phyloP scores from a whole-genome alignment of 2,329 filamentous ascomycete species.

The Phialocephala sp. region DNA sequence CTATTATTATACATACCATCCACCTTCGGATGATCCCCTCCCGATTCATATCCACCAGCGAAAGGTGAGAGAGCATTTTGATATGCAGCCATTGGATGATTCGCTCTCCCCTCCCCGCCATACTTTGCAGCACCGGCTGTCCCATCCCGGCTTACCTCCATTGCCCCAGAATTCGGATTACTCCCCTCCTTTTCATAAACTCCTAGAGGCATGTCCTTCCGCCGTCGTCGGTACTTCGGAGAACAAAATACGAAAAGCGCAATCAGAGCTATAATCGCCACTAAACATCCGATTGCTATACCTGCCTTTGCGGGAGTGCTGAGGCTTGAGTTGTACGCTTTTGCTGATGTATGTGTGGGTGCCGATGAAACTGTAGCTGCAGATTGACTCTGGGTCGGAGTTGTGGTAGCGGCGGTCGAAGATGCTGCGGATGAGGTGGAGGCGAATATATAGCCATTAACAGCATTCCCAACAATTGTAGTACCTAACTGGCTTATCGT shows the following conservation, averaged over 20 bases:
- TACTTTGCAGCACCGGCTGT: background rate
- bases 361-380: background rate
- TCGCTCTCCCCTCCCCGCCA: background rate
- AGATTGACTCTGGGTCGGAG: background rate
- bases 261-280: background rate
- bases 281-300: background rate
- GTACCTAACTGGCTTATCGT: background rate
- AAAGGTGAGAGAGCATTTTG: background rate
- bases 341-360: background rate
- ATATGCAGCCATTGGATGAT: background rate
- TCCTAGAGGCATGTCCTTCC: background rate
- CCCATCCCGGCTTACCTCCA: background rate
- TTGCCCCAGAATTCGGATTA: background rate
- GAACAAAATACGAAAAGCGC: background rate
- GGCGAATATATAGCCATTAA: constrained; percentile 10
- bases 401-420: background rate
- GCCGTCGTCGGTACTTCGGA: background rate
- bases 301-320: background rate
- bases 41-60: background rate
- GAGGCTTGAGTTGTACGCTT: background rate
- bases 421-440: background rate
- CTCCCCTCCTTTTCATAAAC: background rate
- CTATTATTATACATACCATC: background rate
- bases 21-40: background rate
- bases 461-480: background rate